Evolutionary conservation across 2,329 filamentous ascomycete species (phyloP).

Genomic region (Fusarium continuum): DNA sequence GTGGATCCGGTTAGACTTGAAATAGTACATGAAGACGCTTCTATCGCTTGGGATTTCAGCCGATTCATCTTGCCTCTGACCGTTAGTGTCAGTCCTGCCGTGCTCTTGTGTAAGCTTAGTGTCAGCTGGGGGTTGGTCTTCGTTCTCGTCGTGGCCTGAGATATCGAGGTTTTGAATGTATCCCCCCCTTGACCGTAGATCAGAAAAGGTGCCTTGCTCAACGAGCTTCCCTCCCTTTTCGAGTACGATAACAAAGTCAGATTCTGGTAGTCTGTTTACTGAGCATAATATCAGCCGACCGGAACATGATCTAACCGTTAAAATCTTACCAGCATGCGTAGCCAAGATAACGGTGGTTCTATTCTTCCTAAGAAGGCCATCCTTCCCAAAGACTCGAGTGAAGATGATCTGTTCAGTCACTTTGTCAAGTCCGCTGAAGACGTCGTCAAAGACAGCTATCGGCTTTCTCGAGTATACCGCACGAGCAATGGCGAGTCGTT

Average conservation of each 20-base stretch:
- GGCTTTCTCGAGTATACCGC: slow-evolving; percentile 47
- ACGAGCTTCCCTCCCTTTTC: slow-evolving; percentile 50
- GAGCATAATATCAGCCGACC: neutral
- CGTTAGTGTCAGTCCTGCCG: neutral
- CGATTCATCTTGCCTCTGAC: neutral
- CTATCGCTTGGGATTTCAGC: slow-evolving; percentile 30
- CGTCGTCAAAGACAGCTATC: slow-evolving; percentile 51
- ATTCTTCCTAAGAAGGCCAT: slow-evolving; percentile 48
- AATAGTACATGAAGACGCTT: slow-evolving; percentile 45
- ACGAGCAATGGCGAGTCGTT: slow-evolving; percentile 48
- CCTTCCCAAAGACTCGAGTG: slow-evolving; percentile 48
- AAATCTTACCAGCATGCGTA: slow-evolving; percentile 46
- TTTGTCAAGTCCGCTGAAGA: slow-evolving; percentile 53
- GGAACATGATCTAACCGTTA: neutral
- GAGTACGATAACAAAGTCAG: slow-evolving; percentile 57
- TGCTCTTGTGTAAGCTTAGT: neutral
- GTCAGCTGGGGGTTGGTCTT: neutral
- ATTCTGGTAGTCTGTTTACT: slow-evolving; percentile 49
- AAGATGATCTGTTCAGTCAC: slow-evolving; percentile 55
- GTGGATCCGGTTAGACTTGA: slow-evolving; percentile 33
- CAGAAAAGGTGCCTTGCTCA: slow-evolving; percentile 53
- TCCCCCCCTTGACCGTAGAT: slow-evolving; percentile 48
- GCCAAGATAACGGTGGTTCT: slow-evolving; percentile 46
- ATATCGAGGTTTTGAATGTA: slow-evolving; percentile 52
- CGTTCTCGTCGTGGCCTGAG: slow-evolving; percentile 34